Evolutionary conservation across 1,284 basidiomycete genomes (phyloP).

Genomic region (Hypsizygus ulmarius): DNA sequence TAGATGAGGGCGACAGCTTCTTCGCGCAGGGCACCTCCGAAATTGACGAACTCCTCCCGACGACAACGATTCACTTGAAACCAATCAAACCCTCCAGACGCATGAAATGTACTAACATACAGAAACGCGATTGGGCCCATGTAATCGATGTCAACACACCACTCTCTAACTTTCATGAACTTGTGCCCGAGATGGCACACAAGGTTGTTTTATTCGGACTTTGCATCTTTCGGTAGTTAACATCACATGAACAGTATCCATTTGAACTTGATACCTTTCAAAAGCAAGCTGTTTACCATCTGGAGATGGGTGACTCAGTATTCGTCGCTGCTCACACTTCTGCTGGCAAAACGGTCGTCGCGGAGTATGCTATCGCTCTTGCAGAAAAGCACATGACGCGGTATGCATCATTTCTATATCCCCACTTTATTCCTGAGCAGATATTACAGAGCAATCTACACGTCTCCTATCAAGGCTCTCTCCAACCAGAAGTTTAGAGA

Average conservation of each 20-base stretch:
- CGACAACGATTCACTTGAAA: conserved; percentile 65
- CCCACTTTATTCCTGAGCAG: conserved; percentile 11
- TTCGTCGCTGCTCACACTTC: conserved; percentile 99
- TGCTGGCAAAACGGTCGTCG: conserved; percentile 99
- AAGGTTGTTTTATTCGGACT: conserved; percentile 44
- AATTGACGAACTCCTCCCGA: conserved; percentile 81
- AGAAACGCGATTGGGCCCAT: conserved; percentile 97
- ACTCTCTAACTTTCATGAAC: conserved; percentile 83
- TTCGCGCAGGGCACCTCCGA: conserved; percentile 38
- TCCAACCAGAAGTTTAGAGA: conserved; percentile 99
- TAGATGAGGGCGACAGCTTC: conserved; percentile 22
- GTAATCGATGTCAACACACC: conserved; percentile 92
- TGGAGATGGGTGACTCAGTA: conserved; percentile 97
- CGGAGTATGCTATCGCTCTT: conserved; percentile 97
- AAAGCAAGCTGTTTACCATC: conserved; percentile 97
- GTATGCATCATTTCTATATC: conserved; percentile 40
- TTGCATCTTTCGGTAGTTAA: background rate
- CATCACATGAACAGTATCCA: conserved; percentile 31
- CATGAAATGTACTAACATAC: conserved; percentile 42
- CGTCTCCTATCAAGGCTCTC: conserved; percentile 97
- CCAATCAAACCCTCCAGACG: conserved; percentile 43
- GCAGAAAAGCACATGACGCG: conserved; percentile 98
- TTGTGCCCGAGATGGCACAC: conserved; percentile 90
- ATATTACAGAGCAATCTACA: conserved; percentile 86
- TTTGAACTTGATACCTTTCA: conserved; percentile 63